Evolutionary conservation across 2,329 filamentous ascomycete species (phyloP).

Genomic region (Rhinocladiella mackenziei): DNA sequence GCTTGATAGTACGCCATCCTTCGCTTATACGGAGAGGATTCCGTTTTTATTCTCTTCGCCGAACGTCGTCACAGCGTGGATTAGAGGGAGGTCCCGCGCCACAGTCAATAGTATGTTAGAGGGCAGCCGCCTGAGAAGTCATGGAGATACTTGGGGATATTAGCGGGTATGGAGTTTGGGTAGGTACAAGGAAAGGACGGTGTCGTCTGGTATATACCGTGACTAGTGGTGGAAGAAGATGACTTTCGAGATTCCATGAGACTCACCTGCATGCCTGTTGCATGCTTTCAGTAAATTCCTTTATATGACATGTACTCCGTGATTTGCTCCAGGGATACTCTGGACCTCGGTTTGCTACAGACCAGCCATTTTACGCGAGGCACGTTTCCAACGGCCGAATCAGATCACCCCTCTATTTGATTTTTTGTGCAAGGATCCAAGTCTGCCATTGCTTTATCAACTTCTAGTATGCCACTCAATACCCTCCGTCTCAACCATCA

Average conservation of each 20-base stretch:
- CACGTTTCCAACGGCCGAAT: too few relatives aligned
- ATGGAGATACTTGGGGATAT: constrained; percentile 20
- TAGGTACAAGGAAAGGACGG: constrained; percentile 19
- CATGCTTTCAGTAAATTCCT: too few relatives aligned
- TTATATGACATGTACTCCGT: too few relatives aligned
- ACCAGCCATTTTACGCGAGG: too few relatives aligned
- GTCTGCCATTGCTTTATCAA: constrained; percentile 18
- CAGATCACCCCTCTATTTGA: too few relatives aligned
- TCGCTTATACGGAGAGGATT: constrained; percentile 47
- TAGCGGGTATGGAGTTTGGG: constrained; percentile 14
- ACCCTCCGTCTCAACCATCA: constrained; percentile 68
- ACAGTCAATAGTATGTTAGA: constrained; percentile 22
- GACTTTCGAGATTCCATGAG: constrained; percentile 16
- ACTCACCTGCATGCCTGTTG: too few relatives aligned
- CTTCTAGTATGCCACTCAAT: constrained; percentile 64
- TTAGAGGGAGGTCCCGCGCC: constrained; percentile 22
- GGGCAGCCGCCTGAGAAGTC: constrained; percentile 21
- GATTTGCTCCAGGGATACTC: too few relatives aligned
- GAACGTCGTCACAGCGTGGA: constrained; percentile 26
- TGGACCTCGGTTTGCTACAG: too few relatives aligned
- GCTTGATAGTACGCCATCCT: constrained; percentile 57
- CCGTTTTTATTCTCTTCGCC: constrained; percentile 25
- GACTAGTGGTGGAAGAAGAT: constrained; percentile 22
- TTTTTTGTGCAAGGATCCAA: too few relatives aligned
- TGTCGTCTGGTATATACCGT: too few relatives aligned